Evolutionary conservation across 2,329 filamentous ascomycete species (phyloP).

Genomic region (Cladosporium sp.): DNA sequence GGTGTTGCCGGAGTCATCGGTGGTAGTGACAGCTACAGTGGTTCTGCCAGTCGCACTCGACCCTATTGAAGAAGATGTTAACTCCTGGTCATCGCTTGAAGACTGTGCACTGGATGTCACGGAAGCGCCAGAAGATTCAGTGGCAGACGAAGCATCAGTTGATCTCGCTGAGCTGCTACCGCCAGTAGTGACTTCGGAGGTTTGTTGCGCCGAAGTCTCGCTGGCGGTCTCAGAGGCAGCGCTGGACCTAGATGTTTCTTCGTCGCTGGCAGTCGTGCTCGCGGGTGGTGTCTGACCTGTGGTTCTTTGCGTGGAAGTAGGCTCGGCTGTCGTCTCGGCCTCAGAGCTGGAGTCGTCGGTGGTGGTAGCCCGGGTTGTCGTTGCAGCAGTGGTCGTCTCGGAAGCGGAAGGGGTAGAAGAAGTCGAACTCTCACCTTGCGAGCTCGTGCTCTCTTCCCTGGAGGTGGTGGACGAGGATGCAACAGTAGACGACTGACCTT

Average conservation of each 20-base stretch:
- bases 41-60: constrained; percentile 12
- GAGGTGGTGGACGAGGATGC: constrained; percentile 11
- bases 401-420: constrained; percentile 13
- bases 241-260: constrained; percentile 6
- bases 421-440: constrained; percentile 14
- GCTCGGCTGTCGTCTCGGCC: not conserved
- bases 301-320: constrained; percentile 5
- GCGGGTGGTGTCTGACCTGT: constrained; percentile 12
- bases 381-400: constrained; percentile 9
- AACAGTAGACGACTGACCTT: constrained; percentile 19
- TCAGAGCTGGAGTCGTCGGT: not conserved
- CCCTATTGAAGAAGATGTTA: constrained; percentile 12
- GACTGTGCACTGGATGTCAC: constrained; percentile 10
- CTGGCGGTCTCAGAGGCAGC: constrained; percentile 5
- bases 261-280: not conserved
- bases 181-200: not conserved
- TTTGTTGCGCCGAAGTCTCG: constrained; percentile 4
- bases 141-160: constrained; percentile 3
- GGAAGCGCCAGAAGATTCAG: constrained; percentile 13
- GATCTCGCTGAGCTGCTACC: constrained; percentile 6
- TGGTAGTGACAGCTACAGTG: constrained; percentile 25
- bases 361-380: not conserved
- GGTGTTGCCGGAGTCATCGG: constrained; percentile 21
- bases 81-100: constrained; percentile 12
- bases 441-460: constrained; percentile 10